Conservation (phyloP, 345 rosid species). For the Punica granatum region DNA sequence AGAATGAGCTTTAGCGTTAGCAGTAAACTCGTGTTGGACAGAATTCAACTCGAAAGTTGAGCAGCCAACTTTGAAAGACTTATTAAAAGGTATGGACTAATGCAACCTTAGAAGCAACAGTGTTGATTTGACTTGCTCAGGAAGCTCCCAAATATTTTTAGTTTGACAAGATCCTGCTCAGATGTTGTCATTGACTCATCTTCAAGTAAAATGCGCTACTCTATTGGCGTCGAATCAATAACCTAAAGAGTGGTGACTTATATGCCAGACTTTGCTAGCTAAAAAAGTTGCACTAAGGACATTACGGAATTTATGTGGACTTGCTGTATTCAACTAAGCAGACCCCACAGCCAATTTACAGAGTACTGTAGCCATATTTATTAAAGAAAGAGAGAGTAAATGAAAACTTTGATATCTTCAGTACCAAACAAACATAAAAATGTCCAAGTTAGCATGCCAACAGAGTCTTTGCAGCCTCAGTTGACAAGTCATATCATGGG, state of each 20-base stretch:
- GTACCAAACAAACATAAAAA: background rate
- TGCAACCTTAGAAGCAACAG: background rate
- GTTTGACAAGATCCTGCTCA: background rate
- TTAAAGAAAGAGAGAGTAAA: background rate
- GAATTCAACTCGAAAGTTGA: background rate
- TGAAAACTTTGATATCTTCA: background rate
- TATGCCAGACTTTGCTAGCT: background rate
- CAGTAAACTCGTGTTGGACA: background rate
- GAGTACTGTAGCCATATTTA: background rate
- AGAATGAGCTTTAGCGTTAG: background rate
- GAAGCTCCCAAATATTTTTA: background rate
- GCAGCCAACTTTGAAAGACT: background rate
- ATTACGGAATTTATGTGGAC: background rate
- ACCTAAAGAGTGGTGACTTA: background rate
- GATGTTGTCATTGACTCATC: background rate
- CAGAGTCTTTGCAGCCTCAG: background rate
- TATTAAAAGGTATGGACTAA: background rate
- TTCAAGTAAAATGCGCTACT: background rate
- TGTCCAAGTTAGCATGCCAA: background rate
- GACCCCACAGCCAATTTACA: background rate
- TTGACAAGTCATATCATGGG: slow-evolving; percentile 1
- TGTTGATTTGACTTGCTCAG: background rate
- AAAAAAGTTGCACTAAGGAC: background rate
- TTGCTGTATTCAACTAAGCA: background rate
- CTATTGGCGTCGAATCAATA: background rate